phyloP scores from a whole-genome alignment of 305 asterid species.

The Fraxinus xanthoxyloides region DNA sequence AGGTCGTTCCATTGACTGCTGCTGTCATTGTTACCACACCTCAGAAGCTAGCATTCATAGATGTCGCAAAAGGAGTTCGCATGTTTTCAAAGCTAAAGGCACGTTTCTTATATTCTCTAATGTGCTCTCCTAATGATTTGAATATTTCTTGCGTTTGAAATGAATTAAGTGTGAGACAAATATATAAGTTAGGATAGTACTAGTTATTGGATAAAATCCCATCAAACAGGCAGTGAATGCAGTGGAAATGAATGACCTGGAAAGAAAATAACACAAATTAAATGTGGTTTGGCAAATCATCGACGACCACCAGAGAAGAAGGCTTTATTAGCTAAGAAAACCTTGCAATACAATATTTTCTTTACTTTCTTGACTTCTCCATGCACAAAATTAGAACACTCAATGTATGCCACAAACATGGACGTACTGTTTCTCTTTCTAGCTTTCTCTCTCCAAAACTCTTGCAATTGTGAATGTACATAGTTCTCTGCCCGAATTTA shows the following conservation, averaged over 20 bases:
- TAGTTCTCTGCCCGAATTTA: background rate
- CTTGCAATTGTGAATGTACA: background rate
- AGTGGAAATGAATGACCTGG: background rate
- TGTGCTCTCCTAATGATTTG: background rate
- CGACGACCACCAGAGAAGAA: too few species aligned
- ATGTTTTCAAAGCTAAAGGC: constrained; percentile 96
- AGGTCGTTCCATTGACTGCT: constrained; percentile 92
- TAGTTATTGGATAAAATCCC: background rate
- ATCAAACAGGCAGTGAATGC: background rate
- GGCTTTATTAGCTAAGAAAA: background rate
- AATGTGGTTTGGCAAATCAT: background rate
- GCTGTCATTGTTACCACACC: constrained; percentile 97
- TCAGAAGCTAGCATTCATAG: constrained; percentile 93
- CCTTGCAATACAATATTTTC: background rate
- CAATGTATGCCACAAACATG: background rate
- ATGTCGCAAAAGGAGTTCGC: constrained; percentile 95
- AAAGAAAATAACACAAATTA: background rate
- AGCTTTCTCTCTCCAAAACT: background rate
- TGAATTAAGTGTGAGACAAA: constrained; percentile 9
- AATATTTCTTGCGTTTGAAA: background rate
- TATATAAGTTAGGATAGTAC: background rate
- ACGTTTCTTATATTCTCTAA: constrained; percentile 25
- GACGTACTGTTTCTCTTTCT: background rate
- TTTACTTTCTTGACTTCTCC: background rate
- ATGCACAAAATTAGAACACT: background rate